Base-by-base conservation (phyloP, 176 grass and related monocot genomes). In the Zea luxurians region DNA sequence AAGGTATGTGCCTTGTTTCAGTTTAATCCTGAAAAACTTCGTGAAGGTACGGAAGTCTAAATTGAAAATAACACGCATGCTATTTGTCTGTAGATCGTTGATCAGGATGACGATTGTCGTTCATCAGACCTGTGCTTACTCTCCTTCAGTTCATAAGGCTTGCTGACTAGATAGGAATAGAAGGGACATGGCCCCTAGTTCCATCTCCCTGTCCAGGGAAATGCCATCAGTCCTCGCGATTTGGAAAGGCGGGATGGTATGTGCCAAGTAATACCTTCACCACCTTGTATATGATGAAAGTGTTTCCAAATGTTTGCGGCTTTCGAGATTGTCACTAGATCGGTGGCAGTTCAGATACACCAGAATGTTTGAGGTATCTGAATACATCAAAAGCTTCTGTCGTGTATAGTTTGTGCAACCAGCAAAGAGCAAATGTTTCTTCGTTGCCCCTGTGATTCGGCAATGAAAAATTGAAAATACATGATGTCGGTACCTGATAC, bases 121-220 rank as follows among this genome's bases (percentile, higher is more conserved):
- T 66, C 78, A 16, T 76, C 86, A 71, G 77, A 90, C 61, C 78
- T 90, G 21, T 74, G 81, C 57, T 88, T 93, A 61, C 73, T 93
- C 62, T 81, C 76, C 54, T 83, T 91, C 40, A 75, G 55, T 79
- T 66, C 74, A 12, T 86, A 72, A 46, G 37, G 3, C 5, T 48
- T 15, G 18, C 45, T 70, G 68, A 66, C n/a, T 60, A 71, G 48
- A 54, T 90, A 65, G 50, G 68, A 74, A 76, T 71, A 44, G 10
- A 44, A 62, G 58, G 20, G 48, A 11, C 49, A 66, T 76, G 34
- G 41, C 46, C 47, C 21, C 47, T 5, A 13, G 61, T 13, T 49
- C 15, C 13, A 61, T 54, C 63, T 50, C 65, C 50, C 68, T 83
- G 82, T 71, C 59, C 77, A 88, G 71, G 47, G 61, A 57, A 82